phyloP scores from a whole-genome alignment of 805 yeast species.

The Candida hungchunana region DNA sequence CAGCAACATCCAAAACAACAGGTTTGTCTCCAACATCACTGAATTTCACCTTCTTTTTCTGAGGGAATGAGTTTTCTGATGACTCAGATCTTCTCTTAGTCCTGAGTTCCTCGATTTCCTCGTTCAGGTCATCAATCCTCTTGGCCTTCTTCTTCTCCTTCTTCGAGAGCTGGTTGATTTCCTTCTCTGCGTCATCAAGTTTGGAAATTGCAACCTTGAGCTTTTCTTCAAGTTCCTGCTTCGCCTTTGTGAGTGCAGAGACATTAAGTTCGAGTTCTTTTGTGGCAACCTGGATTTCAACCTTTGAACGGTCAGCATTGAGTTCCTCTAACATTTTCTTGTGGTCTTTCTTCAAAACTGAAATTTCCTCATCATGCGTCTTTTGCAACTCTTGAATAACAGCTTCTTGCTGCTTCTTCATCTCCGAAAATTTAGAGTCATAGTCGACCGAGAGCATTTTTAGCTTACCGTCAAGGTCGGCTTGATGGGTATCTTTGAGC shows the following conservation, averaged over 20 bases:
- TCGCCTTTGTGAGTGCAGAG: background rate
- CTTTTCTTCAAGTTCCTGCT: conserved; percentile 3
- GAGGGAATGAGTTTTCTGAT: background rate
- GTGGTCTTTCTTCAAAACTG: background rate
- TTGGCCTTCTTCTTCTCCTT: conserved; percentile 15
- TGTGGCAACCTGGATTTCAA: background rate
- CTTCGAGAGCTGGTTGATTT: conserved; percentile 11
- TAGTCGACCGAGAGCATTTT: conserved; percentile 31
- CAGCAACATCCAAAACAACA: background rate
- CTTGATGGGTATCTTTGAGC: conserved; percentile 27
- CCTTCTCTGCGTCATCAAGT: conserved; percentile 13
- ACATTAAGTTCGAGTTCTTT: background rate
- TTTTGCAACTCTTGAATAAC: conserved; percentile 1
- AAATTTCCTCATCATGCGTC: background rate
- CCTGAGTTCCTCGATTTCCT: conserved; percentile 3
- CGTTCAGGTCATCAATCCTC: conserved; percentile 13
- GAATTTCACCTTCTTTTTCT: conserved; percentile 13
- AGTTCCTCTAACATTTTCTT: conserved; percentile 1
- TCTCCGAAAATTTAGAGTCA: conserved; percentile 27
- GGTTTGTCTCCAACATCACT: conserved; percentile 13
- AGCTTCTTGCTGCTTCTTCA: conserved; percentile 14
- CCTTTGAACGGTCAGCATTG: background rate
- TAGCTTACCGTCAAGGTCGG: conserved; percentile 29
- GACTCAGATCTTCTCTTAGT: conserved; percentile 19
- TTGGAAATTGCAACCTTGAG: conserved; percentile 5